These are phyloP conservation scores for Cryptosporidium felis DNA, from an alignment of 169 alveolate species.

Conservation along the genomic window DNA sequence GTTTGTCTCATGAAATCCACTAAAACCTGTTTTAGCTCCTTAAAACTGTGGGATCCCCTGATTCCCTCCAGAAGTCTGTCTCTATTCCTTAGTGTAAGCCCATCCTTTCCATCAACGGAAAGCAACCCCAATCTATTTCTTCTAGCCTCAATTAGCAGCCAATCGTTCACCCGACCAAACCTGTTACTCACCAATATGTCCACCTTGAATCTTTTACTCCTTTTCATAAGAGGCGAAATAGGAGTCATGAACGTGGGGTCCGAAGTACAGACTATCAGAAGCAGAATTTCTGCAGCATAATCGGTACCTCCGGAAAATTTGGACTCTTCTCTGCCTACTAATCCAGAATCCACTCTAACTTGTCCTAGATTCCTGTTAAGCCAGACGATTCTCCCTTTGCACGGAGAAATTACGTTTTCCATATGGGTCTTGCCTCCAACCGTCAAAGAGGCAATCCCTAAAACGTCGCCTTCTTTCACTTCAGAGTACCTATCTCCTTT, in stretches of 20 bases:
- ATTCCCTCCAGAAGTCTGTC: not conserved
- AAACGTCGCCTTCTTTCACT: not conserved
- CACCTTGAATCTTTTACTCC: not conserved
- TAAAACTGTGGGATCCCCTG: not conserved
- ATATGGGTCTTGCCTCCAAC: conserved; percentile 30
- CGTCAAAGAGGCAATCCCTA: conserved; percentile 26
- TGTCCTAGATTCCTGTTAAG: not conserved
- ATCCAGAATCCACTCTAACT: too few species aligned
- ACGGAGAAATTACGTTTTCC: conserved; percentile 41
- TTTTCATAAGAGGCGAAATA: too few species aligned
- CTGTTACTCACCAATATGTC: not conserved
- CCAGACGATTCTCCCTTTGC: conserved; percentile 36
- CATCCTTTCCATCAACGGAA: not conserved
- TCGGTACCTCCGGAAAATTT: not conserved
- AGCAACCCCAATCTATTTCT: not conserved
- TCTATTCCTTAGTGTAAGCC: not conserved
- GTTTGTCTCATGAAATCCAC: not conserved
- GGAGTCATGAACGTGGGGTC: too few species aligned
- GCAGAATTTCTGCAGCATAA: not conserved
- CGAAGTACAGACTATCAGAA: conserved; percentile 4
- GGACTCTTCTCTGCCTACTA: too few species aligned
- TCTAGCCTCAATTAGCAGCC: not conserved
- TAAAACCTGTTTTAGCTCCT: not conserved
- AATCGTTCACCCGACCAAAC: conserved; percentile 19
- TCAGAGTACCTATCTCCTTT: not conserved